These are phyloP conservation scores for Acacia concinna DNA, from an alignment of 331 rosid species.

Conservation along the genomic window DNA sequence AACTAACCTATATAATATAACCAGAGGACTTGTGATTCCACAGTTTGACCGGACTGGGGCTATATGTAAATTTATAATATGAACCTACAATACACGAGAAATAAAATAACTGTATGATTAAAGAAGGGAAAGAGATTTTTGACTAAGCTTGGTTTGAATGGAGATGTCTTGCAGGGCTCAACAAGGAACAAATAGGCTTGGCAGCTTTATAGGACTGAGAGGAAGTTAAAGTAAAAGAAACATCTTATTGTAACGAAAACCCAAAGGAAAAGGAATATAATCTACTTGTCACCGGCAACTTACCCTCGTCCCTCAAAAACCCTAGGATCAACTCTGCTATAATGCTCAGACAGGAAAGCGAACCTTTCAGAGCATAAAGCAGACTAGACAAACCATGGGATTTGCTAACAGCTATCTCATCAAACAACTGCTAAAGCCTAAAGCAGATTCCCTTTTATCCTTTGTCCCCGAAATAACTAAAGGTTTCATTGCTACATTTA, in stretches of 20 bases:
- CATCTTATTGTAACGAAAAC: conserved; percentile 59
- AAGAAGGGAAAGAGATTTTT: conserved; percentile 77
- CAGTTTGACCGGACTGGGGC: conserved; percentile 39
- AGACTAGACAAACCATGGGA: conserved; percentile 56
- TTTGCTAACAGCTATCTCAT: conserved; percentile 73
- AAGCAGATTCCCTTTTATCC: conserved; percentile 97
- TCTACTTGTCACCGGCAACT: conserved; percentile 48
- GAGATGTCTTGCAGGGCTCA: conserved; percentile 85
- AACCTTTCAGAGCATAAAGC: conserved; percentile 97
- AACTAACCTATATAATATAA: conserved; percentile 26
- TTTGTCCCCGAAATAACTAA: conserved; percentile 43
- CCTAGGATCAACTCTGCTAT: conserved; percentile 59
- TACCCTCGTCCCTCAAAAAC: conserved; percentile 44
- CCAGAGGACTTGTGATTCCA: conserved; percentile 34
- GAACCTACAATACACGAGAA: conserved; percentile 19
- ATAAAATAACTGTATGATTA: conserved; percentile 41
- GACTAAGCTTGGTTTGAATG: conserved; percentile 61
- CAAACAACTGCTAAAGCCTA: conserved; percentile 66
- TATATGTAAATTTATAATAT: not conserved
- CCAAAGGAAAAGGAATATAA: conserved; percentile 71
- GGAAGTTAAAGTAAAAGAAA: conserved; percentile 81
- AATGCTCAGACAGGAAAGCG: conserved; percentile 79
- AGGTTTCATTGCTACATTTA: conserved; percentile 38
- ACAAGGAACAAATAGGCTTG: conserved; percentile 82
- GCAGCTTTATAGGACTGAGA: conserved; percentile 87